Base-by-base conservation (phyloP, 768 basidiomycete genomes). In the Ramaria sp. region DNA sequence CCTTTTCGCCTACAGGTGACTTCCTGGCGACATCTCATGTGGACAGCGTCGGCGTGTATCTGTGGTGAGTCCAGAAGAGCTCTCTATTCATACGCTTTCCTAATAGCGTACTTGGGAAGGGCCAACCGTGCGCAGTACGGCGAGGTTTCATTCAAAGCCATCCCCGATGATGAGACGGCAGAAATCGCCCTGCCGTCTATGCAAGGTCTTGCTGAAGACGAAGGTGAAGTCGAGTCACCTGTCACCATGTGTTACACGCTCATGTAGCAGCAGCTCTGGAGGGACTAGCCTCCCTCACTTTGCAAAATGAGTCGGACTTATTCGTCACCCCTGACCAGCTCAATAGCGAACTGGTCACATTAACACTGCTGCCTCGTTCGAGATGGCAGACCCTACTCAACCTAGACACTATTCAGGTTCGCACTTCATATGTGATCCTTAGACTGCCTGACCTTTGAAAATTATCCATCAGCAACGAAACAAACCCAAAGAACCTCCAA, bases 381-480 rank as follows among this genome's bases (percentile, higher is more conserved):
- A 78, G 88, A 63, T 99, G 96, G 96, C 92, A 96, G 70, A 94
- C 96, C 0, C 72, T 99, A n/a, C 76, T 99, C 57, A 96, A 96
- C 65, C 76, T 99, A 17, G 96, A 98, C 62, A 84, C 91, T 31
- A 98, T 98, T 60, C 85, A 90, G 68, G 91, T 88, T 62, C 39
- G 78, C 69, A 24, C 49, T 5, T n/a, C n/a, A n/a, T 27, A 15
- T 43, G 31, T 37, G 27, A 27, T 27, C 27, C 27, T 27, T 27
- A 27, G 27, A 27, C 27, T 27, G 27, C 27, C 27, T 27, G 27
- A 17, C 19, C 37, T 13, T 30, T 11, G 30, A 4, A 47, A 4
- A 37, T 27, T 17, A 33, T 37, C 33, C 15, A 34, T 19, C 59
- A 95, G 87, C 86, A 88, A 78, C 84, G 96, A 54, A 98, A 98